Conservation (phyloP, 441 rosid species). For the Erodium moschatum region DNA sequence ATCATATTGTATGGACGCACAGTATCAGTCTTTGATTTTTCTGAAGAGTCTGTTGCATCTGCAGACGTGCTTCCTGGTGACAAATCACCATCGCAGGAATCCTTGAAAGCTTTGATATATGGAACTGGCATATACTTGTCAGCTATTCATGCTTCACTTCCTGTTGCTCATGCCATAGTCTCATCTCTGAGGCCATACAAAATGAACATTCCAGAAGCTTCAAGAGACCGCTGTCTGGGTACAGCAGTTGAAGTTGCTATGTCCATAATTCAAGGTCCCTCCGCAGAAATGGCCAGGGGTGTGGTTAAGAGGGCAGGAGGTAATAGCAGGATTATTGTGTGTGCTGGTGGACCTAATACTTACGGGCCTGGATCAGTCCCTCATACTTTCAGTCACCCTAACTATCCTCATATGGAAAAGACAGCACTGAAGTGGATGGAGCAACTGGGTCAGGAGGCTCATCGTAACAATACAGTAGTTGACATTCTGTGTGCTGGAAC, state of each 20-base stretch:
- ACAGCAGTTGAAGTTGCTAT: constrained; percentile 87
- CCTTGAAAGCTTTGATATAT: constrained; percentile 72
- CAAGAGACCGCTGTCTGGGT: constrained; percentile 87
- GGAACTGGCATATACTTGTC: constrained; percentile 90
- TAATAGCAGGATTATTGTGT: constrained; percentile 73
- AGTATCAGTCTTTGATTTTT: constrained; percentile 81
- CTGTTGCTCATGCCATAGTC: constrained; percentile 81
- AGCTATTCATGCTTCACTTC: constrained; percentile 87
- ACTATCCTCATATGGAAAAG: constrained; percentile 79
- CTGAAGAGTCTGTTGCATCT: constrained; percentile 80
- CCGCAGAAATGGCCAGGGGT: constrained; percentile 78
- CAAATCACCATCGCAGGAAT: constrained; percentile 60
- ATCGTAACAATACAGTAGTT: constrained; percentile 60
- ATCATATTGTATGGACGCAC: constrained; percentile 73
- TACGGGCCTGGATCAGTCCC: constrained; percentile 91
- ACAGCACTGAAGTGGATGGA: constrained; percentile 82
- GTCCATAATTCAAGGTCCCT: constrained; percentile 79
- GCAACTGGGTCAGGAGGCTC: constrained; percentile 67
- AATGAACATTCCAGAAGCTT: constrained; percentile 60
- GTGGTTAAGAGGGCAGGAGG: constrained; percentile 84
- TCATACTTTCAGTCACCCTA: constrained; percentile 70
- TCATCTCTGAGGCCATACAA: constrained; percentile 82
- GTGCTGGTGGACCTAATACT: constrained; percentile 90
- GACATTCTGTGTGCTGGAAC: constrained; percentile 97
- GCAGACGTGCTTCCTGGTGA: constrained; percentile 96